Evolutionary conservation across 2,329 filamentous ascomycete species (phyloP).

Genomic region (Phialophora expanda): DNA sequence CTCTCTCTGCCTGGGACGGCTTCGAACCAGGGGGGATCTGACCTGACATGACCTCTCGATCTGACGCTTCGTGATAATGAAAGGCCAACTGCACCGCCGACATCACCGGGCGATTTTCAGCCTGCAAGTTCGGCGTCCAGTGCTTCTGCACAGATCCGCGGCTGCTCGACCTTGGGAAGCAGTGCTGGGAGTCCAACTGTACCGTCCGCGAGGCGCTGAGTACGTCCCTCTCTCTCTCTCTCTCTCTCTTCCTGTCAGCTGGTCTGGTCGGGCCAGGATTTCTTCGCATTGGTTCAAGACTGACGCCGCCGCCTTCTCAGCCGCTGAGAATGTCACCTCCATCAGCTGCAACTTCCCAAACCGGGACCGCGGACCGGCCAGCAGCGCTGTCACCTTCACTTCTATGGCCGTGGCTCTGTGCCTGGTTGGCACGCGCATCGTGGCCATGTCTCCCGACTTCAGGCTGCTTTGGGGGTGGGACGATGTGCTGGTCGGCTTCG

Average conservation of each 20-base stretch:
- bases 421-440: conserved; percentile 18
- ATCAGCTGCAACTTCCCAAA: conserved; percentile 24
- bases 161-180: conserved; percentile 12
- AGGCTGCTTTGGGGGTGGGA: conserved; percentile 27
- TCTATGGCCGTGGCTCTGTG: conserved; percentile 25
- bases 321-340: conserved; percentile 24
- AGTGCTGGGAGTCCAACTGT: conserved; percentile 27
- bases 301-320: conserved; percentile 11
- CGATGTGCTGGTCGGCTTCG: conserved; percentile 23
- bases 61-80: no score
- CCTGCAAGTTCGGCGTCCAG: conserved; percentile 22
- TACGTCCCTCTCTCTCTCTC: neutral
- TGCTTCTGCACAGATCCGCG: conserved; percentile 25
- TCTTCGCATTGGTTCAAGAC: neutral
- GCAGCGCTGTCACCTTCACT: conserved; percentile 28
- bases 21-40: neutral
- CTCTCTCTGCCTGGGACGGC: neutral
- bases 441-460: conserved; percentile 15
- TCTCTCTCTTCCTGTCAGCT: neutral
- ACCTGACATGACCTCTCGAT: neutral
- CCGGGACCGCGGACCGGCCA: conserved; percentile 16
- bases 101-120: conserved; percentile 16
- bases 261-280: neutral
- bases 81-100: conserved; percentile 18
- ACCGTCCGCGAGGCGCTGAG: conserved; percentile 26